phyloP scores from a whole-genome alignment of 441 rosid species.

The Aquilaria agallochum region DNA sequence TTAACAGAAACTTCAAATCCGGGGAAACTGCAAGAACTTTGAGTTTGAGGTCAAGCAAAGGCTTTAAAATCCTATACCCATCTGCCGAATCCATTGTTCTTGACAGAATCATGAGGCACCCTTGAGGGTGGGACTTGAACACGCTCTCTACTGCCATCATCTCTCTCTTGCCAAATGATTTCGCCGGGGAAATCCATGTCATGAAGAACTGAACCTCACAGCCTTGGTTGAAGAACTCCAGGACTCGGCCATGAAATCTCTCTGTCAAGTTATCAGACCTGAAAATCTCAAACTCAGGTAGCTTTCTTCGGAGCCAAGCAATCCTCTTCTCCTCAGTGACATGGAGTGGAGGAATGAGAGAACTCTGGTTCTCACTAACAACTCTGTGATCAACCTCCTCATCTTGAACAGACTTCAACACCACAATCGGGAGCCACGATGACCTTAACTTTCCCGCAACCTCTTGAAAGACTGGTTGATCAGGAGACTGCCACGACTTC shows the following conservation, averaged over 20 bases:
- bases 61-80: conserved; percentile 42
- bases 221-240: conserved; percentile 35
- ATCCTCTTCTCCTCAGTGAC: conserved; percentile 42
- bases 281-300: conserved; percentile 40
- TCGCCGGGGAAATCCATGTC: conserved; percentile 61
- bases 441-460: conserved; percentile 15
- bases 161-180: conserved; percentile 39
- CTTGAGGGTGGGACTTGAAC: conserved; percentile 47
- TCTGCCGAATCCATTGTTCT: conserved; percentile 44
- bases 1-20: conserved; percentile 38
- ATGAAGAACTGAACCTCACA: conserved; percentile 54
- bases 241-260: conserved; percentile 48
- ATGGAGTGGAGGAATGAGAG: conserved; percentile 42
- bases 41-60: conserved; percentile 35
- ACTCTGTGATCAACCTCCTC: conserved; percentile 13
- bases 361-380: conserved; percentile 2
- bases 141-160: conserved; percentile 38
- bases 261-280: conserved; percentile 37
- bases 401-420: conserved; percentile 22
- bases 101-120: conserved; percentile 55
- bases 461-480: conserved; percentile 1
- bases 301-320: conserved; percentile 42
- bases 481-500: background rate
- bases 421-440: conserved; percentile 13
- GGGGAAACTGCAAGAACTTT: conserved; percentile 43